These are phyloP conservation scores for Parsonsia alboflavescens DNA, from an alignment of 257 asterid genomes.

Conservation along the genomic window DNA sequence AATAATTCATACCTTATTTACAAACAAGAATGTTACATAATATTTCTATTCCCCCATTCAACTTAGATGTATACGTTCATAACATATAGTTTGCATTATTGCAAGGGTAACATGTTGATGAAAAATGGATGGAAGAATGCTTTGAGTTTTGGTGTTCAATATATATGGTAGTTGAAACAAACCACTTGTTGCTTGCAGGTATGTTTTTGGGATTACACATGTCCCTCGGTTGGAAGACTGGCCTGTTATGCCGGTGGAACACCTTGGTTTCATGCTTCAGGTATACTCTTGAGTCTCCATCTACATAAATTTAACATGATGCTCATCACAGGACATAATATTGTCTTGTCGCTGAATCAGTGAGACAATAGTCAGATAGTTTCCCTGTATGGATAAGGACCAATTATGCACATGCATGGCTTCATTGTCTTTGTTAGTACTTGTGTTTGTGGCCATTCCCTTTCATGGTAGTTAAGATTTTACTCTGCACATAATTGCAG, in stretches of 20 bases:
- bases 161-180: neutral
- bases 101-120: neutral
- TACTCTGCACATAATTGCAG: neutral
- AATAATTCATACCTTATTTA: neutral
- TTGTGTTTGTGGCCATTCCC: neutral
- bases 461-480: neutral
- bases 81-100: neutral
- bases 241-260: constrained; percentile 99
- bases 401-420: neutral
- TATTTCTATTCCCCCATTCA: neutral
- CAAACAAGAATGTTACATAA: neutral
- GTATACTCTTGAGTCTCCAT: constrained; percentile 26
- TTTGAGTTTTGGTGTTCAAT: neutral
- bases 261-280: constrained; percentile 89
- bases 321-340: neutral
- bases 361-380: neutral
- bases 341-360: neutral
- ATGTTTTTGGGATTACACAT: constrained; percentile 89
- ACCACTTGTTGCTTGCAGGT: constrained; percentile 42
- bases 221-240: constrained; percentile 96
- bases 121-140: neutral
- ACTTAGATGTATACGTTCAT: neutral
- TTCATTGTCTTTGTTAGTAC: neutral
- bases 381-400: neutral
- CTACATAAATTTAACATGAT: neutral